A percentile compares a stretch with the other conserved stretches of the same genome.
phyloP scores from a whole-genome alignment of 75 land plant genomes.

The Pinus taeda region DNA sequence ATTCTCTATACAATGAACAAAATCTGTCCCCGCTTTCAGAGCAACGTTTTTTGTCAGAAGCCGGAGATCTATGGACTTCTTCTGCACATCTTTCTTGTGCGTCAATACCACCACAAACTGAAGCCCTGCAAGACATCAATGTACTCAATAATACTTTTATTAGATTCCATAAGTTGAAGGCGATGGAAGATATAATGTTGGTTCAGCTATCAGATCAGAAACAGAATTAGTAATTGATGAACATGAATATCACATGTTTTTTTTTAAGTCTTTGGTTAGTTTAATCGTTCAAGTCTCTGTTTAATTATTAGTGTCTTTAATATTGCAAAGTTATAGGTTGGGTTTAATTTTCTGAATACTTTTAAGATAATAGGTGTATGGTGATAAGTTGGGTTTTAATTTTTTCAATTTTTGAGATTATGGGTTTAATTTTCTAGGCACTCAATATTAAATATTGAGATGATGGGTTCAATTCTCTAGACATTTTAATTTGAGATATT shows the following conservation, averaged over 20 bases:
- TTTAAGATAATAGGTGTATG: too few species aligned
- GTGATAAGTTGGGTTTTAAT: too few species aligned
- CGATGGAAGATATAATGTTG: not conserved
- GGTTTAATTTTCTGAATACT: too few species aligned
- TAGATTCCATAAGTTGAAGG: not conserved
- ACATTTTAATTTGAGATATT: too few species aligned
- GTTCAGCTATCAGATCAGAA: not conserved
- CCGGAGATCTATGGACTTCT: not conserved
- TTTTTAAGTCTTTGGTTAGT: too few species aligned
- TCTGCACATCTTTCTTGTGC: not conserved
- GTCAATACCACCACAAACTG: slow-evolving; percentile 1
- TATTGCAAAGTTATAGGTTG: too few species aligned
- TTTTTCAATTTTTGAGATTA: too few species aligned
- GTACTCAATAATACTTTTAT: not conserved
- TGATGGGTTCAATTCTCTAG: too few species aligned
- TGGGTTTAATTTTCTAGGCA: too few species aligned
- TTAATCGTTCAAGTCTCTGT: not conserved
- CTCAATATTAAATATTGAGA: too few species aligned
- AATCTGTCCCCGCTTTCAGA: not conserved
- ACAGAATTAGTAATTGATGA: not conserved
- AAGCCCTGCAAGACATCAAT: slow-evolving; percentile 1
- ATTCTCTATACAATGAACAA: slow-evolving; percentile 3
- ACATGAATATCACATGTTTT: too few species aligned
- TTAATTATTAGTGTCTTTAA: not conserved
- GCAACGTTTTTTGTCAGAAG: not conserved